Conservation (phyloP, 2,329 filamentous ascomycete genomes). For the Paraphoma sp. region DNA sequence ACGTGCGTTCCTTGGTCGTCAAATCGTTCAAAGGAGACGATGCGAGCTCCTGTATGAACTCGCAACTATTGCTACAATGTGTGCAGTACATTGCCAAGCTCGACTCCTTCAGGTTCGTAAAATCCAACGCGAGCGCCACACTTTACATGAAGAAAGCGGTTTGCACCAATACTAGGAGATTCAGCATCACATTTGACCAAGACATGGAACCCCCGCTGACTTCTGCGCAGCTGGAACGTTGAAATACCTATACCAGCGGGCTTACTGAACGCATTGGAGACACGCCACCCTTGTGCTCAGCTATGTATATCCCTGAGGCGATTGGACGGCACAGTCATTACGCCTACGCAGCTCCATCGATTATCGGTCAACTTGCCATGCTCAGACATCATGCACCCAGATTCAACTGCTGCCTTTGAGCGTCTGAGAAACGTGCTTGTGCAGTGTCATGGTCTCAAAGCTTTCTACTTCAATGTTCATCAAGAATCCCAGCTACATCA, state of each 20-base stretch:
- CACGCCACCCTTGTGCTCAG: constrained; percentile 8
- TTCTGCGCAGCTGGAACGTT: constrained; percentile 15
- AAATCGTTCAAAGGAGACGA: constrained; percentile 21
- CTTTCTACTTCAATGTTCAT: constrained; percentile 14
- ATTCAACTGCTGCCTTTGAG: constrained; percentile 6
- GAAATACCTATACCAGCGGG: constrained; percentile 9
- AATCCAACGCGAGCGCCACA: background rate
- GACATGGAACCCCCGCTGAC: background rate
- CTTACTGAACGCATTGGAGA: constrained; percentile 10
- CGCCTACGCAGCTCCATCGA: constrained; percentile 13
- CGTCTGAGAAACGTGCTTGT: constrained; percentile 15
- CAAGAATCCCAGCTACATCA: constrained; percentile 1
- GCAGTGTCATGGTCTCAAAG: constrained; percentile 8
- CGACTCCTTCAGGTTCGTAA: constrained; percentile 16
- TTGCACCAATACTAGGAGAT: background rate
- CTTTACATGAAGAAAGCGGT: no score
- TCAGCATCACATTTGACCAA: background rate
- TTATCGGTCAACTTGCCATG: constrained; percentile 14
- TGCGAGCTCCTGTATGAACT: constrained; percentile 23
- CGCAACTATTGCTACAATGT: constrained; percentile 6
- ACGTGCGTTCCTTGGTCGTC: constrained; percentile 19
- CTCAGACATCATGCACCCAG: background rate
- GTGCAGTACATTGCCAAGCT: constrained; percentile 13
- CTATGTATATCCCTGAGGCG: constrained; percentile 7
- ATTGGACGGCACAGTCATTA: constrained; percentile 7